A percentile compares a stretch with the other conserved stretches of the same genome.
These are phyloP conservation scores for Stachybotrys echinatus DNA, from an alignment of 2,329 filamentous ascomycete genomes.

Conservation along the genomic window DNA sequence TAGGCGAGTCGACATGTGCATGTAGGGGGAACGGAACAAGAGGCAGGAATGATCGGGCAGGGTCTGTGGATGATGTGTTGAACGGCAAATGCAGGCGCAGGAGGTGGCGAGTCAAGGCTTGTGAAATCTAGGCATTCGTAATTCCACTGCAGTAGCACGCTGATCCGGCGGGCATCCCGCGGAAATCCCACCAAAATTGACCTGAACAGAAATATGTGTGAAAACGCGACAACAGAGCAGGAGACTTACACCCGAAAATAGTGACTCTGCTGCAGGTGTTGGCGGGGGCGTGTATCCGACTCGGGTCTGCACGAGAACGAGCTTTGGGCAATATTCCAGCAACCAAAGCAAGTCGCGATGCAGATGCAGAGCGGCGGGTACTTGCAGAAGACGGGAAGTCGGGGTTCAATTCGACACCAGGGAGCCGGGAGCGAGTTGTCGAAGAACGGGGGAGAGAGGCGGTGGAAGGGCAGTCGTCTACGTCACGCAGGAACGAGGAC, in stretches of 20 bases:
- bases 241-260: not conserved
- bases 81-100: not conserved
- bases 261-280: not conserved
- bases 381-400: not conserved
- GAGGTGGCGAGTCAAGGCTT: not conserved
- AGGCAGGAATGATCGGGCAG: not conserved
- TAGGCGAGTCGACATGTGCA: not conserved
- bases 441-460: not conserved
- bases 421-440: not conserved
- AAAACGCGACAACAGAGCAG: no score
- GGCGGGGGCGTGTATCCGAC: not conserved
- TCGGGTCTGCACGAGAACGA: not conserved
- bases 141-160: no score
- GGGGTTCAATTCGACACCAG: not conserved
- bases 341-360: conserved; percentile 21
- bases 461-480: not conserved
- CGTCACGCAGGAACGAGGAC: conserved; percentile 1
- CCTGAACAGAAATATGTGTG: no score
- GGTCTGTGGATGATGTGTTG: no score
- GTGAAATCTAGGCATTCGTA: not conserved
- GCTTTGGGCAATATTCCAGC: conserved; percentile 35
- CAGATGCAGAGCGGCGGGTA: conserved; percentile 4
- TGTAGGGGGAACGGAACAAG: not conserved
- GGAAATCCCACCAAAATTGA: not conserved
- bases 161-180: no score